Conservation (phyloP, 306 rosid genomes). For the Castanea sativa region DNA sequence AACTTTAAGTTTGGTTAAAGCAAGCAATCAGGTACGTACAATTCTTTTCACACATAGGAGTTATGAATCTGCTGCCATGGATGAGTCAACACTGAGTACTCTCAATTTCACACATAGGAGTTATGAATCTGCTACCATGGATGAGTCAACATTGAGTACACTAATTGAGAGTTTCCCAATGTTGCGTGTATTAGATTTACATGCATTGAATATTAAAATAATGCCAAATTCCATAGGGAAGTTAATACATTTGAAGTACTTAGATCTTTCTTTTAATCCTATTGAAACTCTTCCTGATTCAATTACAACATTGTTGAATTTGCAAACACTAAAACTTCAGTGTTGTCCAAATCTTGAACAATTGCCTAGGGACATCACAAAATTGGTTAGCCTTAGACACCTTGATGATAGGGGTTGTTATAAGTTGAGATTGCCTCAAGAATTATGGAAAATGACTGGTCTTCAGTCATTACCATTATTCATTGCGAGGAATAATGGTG, state of each 20-base stretch:
- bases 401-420: slow-evolving; percentile 18
- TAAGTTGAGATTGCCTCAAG: slow-evolving; percentile 17
- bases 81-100: too few species aligned
- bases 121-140: too few species aligned
- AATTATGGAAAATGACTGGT: slow-evolving; percentile 2
- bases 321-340: slow-evolving; percentile 28
- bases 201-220: neutral
- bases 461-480: slow-evolving; percentile 26
- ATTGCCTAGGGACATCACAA: slow-evolving; percentile 26
- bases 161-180: neutral
- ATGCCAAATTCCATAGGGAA: slow-evolving; percentile 16
- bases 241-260: slow-evolving; percentile 31
- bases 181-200: slow-evolving; percentile 25
- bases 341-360: slow-evolving; percentile 3
- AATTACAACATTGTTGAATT: slow-evolving; percentile 17
- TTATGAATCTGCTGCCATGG: too few species aligned
- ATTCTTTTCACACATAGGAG: neutral
- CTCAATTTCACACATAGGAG: too few species aligned
- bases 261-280: slow-evolving; percentile 14
- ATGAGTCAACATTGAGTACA: too few species aligned
- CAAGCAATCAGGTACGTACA: slow-evolving; percentile 16
- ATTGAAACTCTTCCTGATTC: slow-evolving; percentile 14
- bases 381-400: slow-evolving; percentile 20
- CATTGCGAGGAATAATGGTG: neutral
- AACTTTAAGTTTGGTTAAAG: neutral